Base-by-base conservation (phyloP, 352 stramenopile genomes). In the Phytopythium chamaehyphon region DNA sequence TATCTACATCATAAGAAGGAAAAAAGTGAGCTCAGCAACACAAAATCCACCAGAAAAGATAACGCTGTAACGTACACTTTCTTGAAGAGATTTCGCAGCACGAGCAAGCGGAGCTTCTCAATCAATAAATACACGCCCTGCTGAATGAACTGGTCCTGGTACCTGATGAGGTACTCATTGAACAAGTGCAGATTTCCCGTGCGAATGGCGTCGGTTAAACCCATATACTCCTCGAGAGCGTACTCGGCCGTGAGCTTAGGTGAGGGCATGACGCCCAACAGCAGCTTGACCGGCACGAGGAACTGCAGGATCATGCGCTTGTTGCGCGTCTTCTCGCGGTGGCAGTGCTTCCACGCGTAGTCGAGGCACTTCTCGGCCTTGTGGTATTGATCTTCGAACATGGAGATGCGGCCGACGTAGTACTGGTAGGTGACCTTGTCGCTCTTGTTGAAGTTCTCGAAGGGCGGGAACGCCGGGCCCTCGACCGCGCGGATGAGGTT, bases 301-400 rank as follows among this genome's bases (percentile, higher is more conserved):
- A 98, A 98, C 39, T 96, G 88, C 55, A 98, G 73, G 67, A 98
- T 98, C 58, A 93, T 90, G 40, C 84, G 82, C 61, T 98, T 98
- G 73, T 98, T 98, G 59, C 76, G 69, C 31, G 63, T 50, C 36
- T 93, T 82, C 31, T 64, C 64, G 54, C 76, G 69, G 52, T 97
- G 88, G 62, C 93, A 98, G 71, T 98, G 86, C 48, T 80, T 79
- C 75, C 96, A 95, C 18, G 93, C 93, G 62, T 96, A 98, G 51
- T 95, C 89, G 40, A 98, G 82, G 63, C 94, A 97, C 47, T 76
- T 83, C 61, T 98, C 93, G 22, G 95, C 95, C 65, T 96, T 86
- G 47, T 93, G 83, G 69, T 98, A 98, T 62, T 98, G 83, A 78
- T 98, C 95, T 74, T 98, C 92, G 67, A 98, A 98, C 90, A 98